Conservation (phyloP, 2,329 filamentous ascomycete genomes). For the Ophiostoma sp. region DNA sequence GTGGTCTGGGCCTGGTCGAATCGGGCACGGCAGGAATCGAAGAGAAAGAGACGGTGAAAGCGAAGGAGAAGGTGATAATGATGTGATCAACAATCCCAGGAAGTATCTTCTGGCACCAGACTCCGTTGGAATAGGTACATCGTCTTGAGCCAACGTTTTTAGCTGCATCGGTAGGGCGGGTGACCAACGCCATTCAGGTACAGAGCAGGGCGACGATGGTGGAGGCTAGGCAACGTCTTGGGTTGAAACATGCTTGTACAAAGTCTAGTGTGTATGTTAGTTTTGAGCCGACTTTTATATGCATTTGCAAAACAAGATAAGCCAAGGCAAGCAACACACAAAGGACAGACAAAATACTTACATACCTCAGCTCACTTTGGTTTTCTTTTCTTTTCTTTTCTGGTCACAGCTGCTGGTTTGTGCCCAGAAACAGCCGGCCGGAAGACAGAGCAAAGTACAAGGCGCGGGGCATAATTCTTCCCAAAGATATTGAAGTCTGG, state of each 20-base stretch:
- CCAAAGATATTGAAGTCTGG: background rate
- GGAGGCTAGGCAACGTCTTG: background rate
- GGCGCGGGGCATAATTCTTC: background rate
- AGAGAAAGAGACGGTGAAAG: slow-evolving; percentile 17
- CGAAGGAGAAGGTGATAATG: slow-evolving; percentile 2
- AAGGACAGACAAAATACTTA: background rate
- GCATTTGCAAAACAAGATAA: background rate
- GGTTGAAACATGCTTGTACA: background rate
- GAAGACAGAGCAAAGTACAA: background rate
- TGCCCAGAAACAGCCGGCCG: background rate
- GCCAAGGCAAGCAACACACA: background rate
- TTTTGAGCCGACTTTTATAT: background rate
- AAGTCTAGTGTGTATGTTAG: background rate
- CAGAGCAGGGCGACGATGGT: background rate
- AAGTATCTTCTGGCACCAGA: background rate
- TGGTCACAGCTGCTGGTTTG: background rate
- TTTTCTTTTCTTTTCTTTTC: too few species aligned
- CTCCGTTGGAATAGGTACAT: background rate
- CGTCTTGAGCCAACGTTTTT: background rate
- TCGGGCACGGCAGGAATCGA: background rate
- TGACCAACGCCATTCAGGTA: background rate
- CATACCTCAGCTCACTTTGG: background rate
- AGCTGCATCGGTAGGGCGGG: slow-evolving; percentile 7
- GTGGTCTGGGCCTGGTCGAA: slow-evolving; percentile 19
- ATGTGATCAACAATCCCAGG: background rate